Evolutionary conservation across 495 filamentous ascomycete species (phyloP).

Genomic region (Hypoxylon intermedium): DNA sequence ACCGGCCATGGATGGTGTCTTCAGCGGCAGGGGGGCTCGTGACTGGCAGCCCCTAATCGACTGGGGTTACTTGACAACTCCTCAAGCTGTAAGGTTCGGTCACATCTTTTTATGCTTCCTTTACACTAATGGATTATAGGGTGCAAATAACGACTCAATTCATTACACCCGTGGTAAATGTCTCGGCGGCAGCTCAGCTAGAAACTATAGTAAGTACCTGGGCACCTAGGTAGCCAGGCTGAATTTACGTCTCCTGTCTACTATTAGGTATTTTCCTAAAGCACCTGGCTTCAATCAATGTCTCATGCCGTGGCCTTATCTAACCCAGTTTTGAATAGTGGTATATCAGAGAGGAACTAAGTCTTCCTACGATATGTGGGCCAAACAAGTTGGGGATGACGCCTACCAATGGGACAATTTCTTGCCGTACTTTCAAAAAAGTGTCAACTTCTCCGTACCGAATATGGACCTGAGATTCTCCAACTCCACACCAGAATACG

Average conservation of each 20-base stretch:
- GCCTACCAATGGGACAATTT: constrained; percentile 55
- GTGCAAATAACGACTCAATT: constrained; percentile 32
- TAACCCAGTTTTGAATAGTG: too few species aligned
- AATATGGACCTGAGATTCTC: constrained; percentile 29
- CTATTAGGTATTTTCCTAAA: too few species aligned
- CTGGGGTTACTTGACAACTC: constrained; percentile 54
- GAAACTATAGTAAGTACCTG: too few species aligned
- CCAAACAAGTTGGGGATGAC: constrained; percentile 50
- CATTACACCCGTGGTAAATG: constrained; percentile 54
- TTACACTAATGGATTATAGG: not conserved
- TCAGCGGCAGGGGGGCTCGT: constrained; percentile 11
- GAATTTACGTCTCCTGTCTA: too few species aligned
- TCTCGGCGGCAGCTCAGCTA: constrained; percentile 47
- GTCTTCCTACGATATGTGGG: constrained; percentile 55
- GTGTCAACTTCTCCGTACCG: constrained; percentile 43
- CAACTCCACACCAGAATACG: constrained; percentile 40
- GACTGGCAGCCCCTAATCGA: constrained; percentile 49
- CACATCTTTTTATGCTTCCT: too few species aligned
- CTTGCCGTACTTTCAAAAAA: constrained; percentile 54
- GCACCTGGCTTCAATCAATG: too few species aligned
- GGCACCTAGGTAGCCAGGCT: too few species aligned
- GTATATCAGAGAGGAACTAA: constrained; percentile 50
- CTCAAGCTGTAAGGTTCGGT: constrained; percentile 3
- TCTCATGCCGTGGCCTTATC: too few species aligned
- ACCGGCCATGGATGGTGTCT: constrained; percentile 37